Evolutionary conservation across 306 rosid species (phyloP), one percentile per base, ranked within the genome.

Genomic region (Nissolia schottii): DNA sequence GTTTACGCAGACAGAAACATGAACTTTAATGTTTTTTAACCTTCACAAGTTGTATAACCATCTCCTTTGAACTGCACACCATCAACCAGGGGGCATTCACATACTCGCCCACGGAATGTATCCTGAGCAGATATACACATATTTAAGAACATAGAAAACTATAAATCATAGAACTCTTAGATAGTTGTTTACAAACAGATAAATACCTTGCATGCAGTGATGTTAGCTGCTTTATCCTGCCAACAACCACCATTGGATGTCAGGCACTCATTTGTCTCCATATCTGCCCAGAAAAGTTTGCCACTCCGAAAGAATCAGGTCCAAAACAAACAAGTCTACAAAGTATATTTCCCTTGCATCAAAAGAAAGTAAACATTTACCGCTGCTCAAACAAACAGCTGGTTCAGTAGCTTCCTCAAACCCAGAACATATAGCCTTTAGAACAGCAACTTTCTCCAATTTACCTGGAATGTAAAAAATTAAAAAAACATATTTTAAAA

Each of bases 61-160:
- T 94, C 99, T 85, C 99, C 99, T 85, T 91, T 94, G 81, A 94
- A 94, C 80, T 91, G 96, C 86, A 94, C 96, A 72, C 99, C 99
- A 81, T 91, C 97, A 66, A 94, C 89, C 53, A 88, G 73, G 45
- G 99, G 99, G 83, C 99, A 94, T 75, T 89, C 93, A 48, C 99
- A 94, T 68, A 94, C 93, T 86, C 99, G 87, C 63, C 99, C 99
- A 35, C 99, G 97, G 76, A 94, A 94, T 15, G 99, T 94, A 79
- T 94, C 99, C 98, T 90, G 78, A 61, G 31, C 31, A 83, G 45
- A 78, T 13, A 77, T 78, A 37, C 37, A 56, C 67, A 65, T 35
- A 4, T 32, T 28, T 46, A 57, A 32, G 6, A 54, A 64, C 7
- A 43, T 6, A 20, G 60, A 23, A 29, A 55, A 25, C 38, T 16